Evolutionary conservation across 805 yeast species (phyloP), one percentile per base, ranked within the genome.

Genomic region (Cyberlindnera bimundalis): DNA sequence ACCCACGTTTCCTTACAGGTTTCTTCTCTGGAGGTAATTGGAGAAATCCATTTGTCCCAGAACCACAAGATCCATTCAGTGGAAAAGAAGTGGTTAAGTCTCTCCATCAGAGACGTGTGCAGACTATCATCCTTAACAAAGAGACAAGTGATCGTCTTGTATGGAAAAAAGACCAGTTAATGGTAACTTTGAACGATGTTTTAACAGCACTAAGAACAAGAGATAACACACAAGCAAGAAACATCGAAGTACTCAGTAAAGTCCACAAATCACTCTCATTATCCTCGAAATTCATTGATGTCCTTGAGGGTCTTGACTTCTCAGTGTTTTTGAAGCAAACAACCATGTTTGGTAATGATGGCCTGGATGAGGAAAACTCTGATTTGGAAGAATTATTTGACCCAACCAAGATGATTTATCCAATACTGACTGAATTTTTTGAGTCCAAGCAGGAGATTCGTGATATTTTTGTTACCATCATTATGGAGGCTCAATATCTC

Each of bases 11-110:
- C 52, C 61, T 84, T 15, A 68, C 73, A 30, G 78, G 79, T 21
- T 77, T 74, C 40, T 84, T 79, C 57, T 79, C 79, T 50, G 91
- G 89, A 14, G 91, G 90, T n/a, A 79, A 81, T 45, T 84, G 89
- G 82, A 73, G 76, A 35, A 83, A 82, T 52, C 86, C 85, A 19
- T 81, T 81, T 49, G 74, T 77, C 48, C 58, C 68, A n/a, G 59
- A 60, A 30, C 56, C 59, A 18, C 45, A 45, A 25, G 57, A 54
- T 29, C 61, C 59, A n/a, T 53, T 52, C 39, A 43, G 51, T 12
- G 51, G 51, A 3, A 56, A 32, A 53, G 67, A 34, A 50, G 52
- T 52, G 40, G 40, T 33, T 12, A 50, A 43, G 29, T 45, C 56
- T 3, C 29, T 51, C 4, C 50, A 53, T 26, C 52, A 50, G 12